Percentiles rank a stretch among this genome's conserved stretches.
Conservation (phyloP, 805 yeast species). For the Suhomyces sp. region DNA sequence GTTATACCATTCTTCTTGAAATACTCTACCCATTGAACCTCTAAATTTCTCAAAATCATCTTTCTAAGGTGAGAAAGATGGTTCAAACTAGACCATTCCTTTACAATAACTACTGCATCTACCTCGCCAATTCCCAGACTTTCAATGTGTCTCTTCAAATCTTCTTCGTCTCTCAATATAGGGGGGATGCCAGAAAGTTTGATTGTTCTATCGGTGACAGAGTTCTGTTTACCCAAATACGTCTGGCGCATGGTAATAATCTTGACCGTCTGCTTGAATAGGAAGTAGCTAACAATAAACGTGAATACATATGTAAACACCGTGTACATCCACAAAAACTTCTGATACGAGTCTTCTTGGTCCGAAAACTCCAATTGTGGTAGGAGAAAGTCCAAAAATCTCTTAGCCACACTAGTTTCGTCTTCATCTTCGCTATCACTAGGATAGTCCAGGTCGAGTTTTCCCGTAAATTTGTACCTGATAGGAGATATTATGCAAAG, state of each 20-base stretch:
- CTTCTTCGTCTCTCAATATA: slow-evolving; percentile 67
- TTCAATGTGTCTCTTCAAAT: slow-evolving; percentile 71
- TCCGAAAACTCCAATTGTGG: neutral
- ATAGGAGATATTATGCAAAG: slow-evolving; percentile 78
- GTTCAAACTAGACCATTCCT: slow-evolving; percentile 82
- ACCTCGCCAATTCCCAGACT: slow-evolving; percentile 78
- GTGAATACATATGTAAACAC: slow-evolving; percentile 87
- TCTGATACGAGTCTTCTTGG: slow-evolving; percentile 38
- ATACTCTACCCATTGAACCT: slow-evolving; percentile 69
- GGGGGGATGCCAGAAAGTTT: slow-evolving; percentile 87
- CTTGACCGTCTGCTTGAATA: slow-evolving; percentile 66
- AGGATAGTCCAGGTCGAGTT: slow-evolving; percentile 48
- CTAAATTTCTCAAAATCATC: slow-evolving; percentile 53
- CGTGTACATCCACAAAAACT: slow-evolving; percentile 82
- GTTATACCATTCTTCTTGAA: slow-evolving; percentile 38
- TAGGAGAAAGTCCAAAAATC: neutral
- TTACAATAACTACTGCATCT: slow-evolving; percentile 70
- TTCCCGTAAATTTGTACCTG: slow-evolving; percentile 78
- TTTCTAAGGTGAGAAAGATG: slow-evolving; percentile 59
- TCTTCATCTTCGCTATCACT: slow-evolving; percentile 23
- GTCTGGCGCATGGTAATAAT: slow-evolving; percentile 77
- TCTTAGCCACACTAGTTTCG: slow-evolving; percentile 3
- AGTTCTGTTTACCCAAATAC: slow-evolving; percentile 80
- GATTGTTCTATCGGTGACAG: slow-evolving; percentile 89
- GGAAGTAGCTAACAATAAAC: slow-evolving; percentile 51